Evolutionary conservation across 805 yeast genomes (phyloP).

Genomic region (Alloascoidea hylecoeti): DNA sequence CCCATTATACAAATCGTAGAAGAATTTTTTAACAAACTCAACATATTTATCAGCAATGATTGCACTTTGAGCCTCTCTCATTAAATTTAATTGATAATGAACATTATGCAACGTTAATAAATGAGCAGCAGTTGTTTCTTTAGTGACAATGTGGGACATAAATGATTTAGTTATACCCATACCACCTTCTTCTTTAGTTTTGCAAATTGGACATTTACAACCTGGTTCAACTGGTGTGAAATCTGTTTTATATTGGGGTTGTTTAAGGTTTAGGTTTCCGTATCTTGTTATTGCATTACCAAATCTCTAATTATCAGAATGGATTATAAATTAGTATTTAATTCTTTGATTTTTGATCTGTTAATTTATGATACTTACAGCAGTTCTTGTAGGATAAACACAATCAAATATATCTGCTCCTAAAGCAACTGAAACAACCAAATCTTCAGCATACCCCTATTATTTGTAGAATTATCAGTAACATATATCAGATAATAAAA

Average conservation of each 20-base stretch:
- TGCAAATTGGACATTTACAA: slow-evolving; percentile 25
- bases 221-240: slow-evolving; percentile 21
- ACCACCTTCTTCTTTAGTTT: slow-evolving; percentile 17
- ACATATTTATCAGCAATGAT: slow-evolving; percentile 23
- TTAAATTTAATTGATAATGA: slow-evolving; percentile 25
- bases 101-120: slow-evolving; percentile 27
- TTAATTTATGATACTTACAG: slow-evolving; percentile 7
- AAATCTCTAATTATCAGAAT: slow-evolving; percentile 14
- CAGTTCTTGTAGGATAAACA: slow-evolving; percentile 29
- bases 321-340: not conserved
- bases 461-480: too few relatives aligned
- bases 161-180: slow-evolving; percentile 23
- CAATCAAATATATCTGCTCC: slow-evolving; percentile 33
- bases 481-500: too few relatives aligned
- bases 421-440: slow-evolving; percentile 28
- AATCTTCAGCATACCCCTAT: slow-evolving; percentile 28
- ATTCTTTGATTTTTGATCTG: not conserved
- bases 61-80: slow-evolving; percentile 23
- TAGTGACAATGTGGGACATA: slow-evolving; percentile 20
- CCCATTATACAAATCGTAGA: slow-evolving; percentile 18
- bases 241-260: slow-evolving; percentile 20
- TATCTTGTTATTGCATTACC: slow-evolving; percentile 26
- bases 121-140: slow-evolving; percentile 29
- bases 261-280: slow-evolving; percentile 21
- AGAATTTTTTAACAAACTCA: slow-evolving; percentile 20